phyloP scores from a whole-genome alignment of 2,329 filamentous ascomycete genomes.

The Monilinia polystroma region DNA sequence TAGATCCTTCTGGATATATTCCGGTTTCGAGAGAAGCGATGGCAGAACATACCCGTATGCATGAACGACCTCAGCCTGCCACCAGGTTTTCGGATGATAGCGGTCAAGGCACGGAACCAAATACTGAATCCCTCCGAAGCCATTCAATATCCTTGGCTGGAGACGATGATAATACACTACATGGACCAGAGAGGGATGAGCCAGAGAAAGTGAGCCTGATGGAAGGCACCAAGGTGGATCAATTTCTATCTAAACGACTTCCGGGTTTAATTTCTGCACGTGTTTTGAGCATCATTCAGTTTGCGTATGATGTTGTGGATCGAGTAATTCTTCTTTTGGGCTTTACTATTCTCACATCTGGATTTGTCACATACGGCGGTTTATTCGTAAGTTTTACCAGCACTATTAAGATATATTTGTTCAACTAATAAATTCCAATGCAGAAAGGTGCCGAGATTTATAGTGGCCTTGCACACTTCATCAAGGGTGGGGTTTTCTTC shows the following conservation, averaged over 20 bases:
- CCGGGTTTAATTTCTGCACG: slow-evolving; percentile 55
- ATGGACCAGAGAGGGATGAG: slow-evolving; percentile 51
- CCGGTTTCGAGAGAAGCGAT: slow-evolving; percentile 59
- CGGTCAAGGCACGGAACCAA: slow-evolving; percentile 68
- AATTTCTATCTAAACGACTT: slow-evolving; percentile 54
- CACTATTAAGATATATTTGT: background rate
- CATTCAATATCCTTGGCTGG: slow-evolving; percentile 58
- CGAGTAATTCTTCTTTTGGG: slow-evolving; percentile 75
- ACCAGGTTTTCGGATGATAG: slow-evolving; percentile 67
- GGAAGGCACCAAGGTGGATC: slow-evolving; percentile 47
- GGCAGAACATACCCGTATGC: slow-evolving; percentile 50
- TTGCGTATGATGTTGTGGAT: slow-evolving; percentile 68
- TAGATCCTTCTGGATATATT: slow-evolving; percentile 59
- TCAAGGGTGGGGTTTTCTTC: slow-evolving; percentile 94
- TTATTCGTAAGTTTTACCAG: slow-evolving; percentile 69
- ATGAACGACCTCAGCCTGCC: slow-evolving; percentile 41
- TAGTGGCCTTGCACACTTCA: slow-evolving; percentile 85
- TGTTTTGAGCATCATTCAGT: slow-evolving; percentile 56
- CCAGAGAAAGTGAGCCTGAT: slow-evolving; percentile 43
- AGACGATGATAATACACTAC: slow-evolving; percentile 35
- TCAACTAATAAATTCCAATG: slow-evolving; percentile 21
- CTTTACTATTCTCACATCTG: slow-evolving; percentile 69
- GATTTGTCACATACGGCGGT: slow-evolving; percentile 74
- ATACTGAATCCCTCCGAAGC: slow-evolving; percentile 65
- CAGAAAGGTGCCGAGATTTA: slow-evolving; percentile 67